Conservation (phyloP, 106 monocot genomes). For the Narthecium ossifragum region DNA sequence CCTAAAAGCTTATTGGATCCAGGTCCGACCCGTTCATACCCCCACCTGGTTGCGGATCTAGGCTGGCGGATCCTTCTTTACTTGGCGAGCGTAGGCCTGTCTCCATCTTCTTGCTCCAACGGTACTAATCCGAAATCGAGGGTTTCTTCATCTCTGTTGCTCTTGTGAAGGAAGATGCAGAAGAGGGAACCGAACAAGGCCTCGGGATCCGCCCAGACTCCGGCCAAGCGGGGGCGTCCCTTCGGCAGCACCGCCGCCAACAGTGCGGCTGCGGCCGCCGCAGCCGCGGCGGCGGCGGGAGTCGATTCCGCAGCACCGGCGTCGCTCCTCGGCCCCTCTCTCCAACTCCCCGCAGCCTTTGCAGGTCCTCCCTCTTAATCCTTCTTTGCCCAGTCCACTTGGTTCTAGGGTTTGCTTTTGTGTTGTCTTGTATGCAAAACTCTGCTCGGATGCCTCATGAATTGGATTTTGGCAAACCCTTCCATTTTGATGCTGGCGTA, state of each 20-base stretch:
- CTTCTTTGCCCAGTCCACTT: not conserved
- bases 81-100: too few species aligned
- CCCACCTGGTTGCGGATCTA: too few species aligned
- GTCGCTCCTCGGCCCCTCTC: slow-evolving; percentile 81
- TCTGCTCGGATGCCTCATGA: too few species aligned
- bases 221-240: slow-evolving; percentile 86
- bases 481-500: too few species aligned
- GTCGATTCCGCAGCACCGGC: slow-evolving; percentile 43
- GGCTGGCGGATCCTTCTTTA: too few species aligned
- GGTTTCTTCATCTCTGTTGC: too few species aligned
- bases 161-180: slow-evolving; percentile 65
- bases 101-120: too few species aligned
- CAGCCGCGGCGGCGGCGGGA: slow-evolving; percentile 22
- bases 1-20: too few species aligned
- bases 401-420: not conserved
- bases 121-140: too few species aligned
- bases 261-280: slow-evolving; percentile 19
- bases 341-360: slow-evolving; percentile 66
- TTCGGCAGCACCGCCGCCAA: slow-evolving; percentile 61
- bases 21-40: too few species aligned
- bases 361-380: slow-evolving; percentile 36
- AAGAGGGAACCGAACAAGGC: slow-evolving; percentile 47
- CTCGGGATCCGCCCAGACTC: slow-evolving; percentile 41
- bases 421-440: too few species aligned
- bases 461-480: too few species aligned